Evolutionary conservation across 2,329 filamentous ascomycete genomes (phyloP).

Genomic region (Dactylellina haptotyla): DNA sequence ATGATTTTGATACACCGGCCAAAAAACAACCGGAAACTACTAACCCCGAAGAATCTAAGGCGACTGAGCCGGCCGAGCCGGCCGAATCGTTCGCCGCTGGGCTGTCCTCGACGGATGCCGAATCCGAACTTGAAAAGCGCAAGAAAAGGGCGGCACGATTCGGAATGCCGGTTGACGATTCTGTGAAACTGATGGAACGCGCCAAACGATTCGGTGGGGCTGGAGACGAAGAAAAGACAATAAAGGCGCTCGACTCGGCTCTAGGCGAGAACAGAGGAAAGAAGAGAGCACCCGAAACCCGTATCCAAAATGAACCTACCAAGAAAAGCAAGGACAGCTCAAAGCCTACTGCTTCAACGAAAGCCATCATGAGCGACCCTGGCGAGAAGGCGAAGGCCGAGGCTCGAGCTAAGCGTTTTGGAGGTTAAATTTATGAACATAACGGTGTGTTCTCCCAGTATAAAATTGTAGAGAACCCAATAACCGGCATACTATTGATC

Average conservation of each 20-base stretch:
- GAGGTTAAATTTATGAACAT: conserved; percentile 12
- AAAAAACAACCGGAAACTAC: conserved; percentile 15
- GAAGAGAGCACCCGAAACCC: conserved; percentile 41
- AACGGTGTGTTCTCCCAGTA: too few relatives aligned
- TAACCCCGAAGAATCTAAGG: conserved; percentile 6
- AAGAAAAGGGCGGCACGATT: conserved; percentile 53
- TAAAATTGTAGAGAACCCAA: too few relatives aligned
- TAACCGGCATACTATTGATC: too few relatives aligned
- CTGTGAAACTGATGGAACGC: conserved; percentile 51
- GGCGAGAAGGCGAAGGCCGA: conserved; percentile 53
- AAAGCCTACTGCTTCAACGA: conserved; percentile 12
- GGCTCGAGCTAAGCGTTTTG: conserved; percentile 50
- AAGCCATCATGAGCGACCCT: conserved; percentile 37
- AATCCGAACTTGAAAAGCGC: conserved; percentile 54
- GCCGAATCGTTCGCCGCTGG: conserved; percentile 32
- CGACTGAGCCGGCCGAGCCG: conserved; percentile 17
- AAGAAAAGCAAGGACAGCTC: conserved; percentile 51
- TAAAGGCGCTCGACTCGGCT: conserved; percentile 48
- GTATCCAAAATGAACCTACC: conserved; percentile 38
- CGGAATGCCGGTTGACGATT: conserved; percentile 33
- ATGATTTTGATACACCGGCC: conserved; percentile 42
- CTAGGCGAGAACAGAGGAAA: conserved; percentile 52
- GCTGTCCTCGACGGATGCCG: conserved; percentile 26
- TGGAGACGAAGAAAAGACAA: conserved; percentile 18
- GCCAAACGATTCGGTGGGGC: conserved; percentile 47